phyloP scores from a whole-genome alignment of 306 rosid species.

The Cicer cuneatum region DNA sequence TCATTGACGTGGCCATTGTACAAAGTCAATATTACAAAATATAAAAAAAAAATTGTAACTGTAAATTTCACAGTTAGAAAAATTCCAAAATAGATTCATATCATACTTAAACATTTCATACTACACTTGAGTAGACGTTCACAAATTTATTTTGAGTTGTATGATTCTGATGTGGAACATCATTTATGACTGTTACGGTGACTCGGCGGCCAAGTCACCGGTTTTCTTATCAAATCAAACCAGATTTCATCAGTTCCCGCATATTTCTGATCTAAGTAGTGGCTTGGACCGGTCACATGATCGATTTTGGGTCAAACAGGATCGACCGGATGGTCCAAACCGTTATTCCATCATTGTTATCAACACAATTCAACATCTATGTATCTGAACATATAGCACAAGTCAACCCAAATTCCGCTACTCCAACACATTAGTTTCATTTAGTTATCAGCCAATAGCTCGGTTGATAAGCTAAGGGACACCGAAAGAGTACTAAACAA shows the following conservation, averaged over 20 bases:
- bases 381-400: slow-evolving; percentile 18
- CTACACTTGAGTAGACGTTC: background rate
- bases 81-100: background rate
- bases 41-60: background rate
- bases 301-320: background rate
- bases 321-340: background rate
- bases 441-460: background rate
- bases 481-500: no score
- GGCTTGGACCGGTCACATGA: background rate
- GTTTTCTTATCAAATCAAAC: background rate
- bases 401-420: slow-evolving; percentile 9
- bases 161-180: slow-evolving; percentile 5
- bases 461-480: no score
- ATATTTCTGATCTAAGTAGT: background rate
- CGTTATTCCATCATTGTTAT: background rate
- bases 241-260: background rate
- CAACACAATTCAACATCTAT: slow-evolving; percentile 33
- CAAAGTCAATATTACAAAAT: background rate
- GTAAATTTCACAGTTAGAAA: background rate
- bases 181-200: background rate
- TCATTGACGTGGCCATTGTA: background rate
- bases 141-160: background rate
- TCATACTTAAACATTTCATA: background rate
- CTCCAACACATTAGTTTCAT: slow-evolving; percentile 8
- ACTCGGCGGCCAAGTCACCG: background rate